Conservation (phyloP, 768 basidiomycete species). For the Neoboletus brunneissimus region DNA sequence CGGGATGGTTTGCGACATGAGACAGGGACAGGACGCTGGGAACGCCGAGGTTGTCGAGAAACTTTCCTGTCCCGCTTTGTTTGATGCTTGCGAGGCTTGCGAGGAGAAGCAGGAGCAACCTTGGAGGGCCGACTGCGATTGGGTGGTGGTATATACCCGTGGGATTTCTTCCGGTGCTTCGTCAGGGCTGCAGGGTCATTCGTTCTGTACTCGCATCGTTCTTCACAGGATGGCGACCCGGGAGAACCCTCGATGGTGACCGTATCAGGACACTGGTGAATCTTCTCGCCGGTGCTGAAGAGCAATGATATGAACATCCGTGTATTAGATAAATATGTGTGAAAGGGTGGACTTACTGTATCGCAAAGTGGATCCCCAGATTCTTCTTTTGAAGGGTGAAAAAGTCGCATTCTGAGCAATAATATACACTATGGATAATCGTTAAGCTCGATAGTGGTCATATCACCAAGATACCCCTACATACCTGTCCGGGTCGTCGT, state of each 20-base stretch:
- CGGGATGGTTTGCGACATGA: not conserved
- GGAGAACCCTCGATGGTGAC: not conserved
- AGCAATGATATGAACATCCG: not conserved
- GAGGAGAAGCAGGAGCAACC: not conserved
- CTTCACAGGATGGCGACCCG: not conserved
- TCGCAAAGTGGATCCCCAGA: constrained; percentile 14
- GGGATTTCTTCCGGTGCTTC: constrained; percentile 24
- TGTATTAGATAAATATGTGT: not conserved
- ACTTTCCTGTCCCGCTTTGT: not conserved
- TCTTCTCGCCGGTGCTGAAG: constrained; percentile 24
- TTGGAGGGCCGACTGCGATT: not conserved
- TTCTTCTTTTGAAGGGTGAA: constrained; percentile 20
- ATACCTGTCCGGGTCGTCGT: constrained; percentile 7
- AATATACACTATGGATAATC: constrained; percentile 2
- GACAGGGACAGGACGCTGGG: not conserved
- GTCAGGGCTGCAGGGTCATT: constrained; percentile 26
- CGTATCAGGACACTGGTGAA: constrained; percentile 9
- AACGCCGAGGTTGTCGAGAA: not conserved
- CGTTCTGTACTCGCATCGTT: constrained; percentile 19
- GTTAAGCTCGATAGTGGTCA: not conserved
- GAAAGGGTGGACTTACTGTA: constrained; percentile 14
- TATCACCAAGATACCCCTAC: not conserved
- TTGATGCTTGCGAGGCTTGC: not conserved
- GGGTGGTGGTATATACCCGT: constrained; percentile 18
- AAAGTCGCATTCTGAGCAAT: constrained; percentile 18